Percentiles rank a stretch among this genome's conserved stretches.
Evolutionary conservation across 1,284 basidiomycete species (phyloP).

Genomic region (Pascua sp.): DNA sequence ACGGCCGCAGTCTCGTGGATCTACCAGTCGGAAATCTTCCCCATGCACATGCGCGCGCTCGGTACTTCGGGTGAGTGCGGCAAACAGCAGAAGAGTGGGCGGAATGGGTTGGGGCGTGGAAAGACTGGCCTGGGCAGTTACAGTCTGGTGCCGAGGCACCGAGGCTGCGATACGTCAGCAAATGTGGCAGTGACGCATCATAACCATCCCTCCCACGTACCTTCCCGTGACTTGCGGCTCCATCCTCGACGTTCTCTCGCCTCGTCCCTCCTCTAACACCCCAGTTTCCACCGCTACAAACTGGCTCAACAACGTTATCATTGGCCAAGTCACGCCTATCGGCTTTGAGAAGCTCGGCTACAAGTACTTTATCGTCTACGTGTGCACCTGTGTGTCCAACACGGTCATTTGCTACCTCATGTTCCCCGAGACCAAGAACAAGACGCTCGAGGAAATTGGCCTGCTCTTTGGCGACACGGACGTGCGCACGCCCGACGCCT

Average conservation of each 20-base stretch:
- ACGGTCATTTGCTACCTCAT: conserved; percentile 30
- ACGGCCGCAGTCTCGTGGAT: conserved; percentile 56
- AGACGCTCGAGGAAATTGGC: conserved; percentile 40
- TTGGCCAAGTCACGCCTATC: conserved; percentile 55
- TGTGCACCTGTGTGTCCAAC: conserved; percentile 19
- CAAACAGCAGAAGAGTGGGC: no score
- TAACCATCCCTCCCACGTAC: no score
- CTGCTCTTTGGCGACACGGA: neutral
- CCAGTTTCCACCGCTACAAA: conserved; percentile 61
- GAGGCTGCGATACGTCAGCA: no score
- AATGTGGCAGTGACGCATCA: no score
- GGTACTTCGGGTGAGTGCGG: conserved; percentile 51
- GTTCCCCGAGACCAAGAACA: conserved; percentile 65
- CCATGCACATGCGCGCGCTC: conserved; percentile 60
- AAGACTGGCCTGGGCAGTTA: no score
- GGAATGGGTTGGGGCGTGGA: no score
- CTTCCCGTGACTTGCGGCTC: no score
- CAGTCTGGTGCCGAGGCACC: no score
- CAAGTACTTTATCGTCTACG: conserved; percentile 49
- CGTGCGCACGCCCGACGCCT: no score
- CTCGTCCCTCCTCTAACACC: neutral
- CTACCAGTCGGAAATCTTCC: conserved; percentile 59
- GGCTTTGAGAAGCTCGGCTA: conserved; percentile 50
- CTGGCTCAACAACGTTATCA: conserved; percentile 51
- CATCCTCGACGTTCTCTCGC: neutral